phyloP scores from a whole-genome alignment of 1,284 basidiomycete genomes.

The Ceratobasidium sp. region DNA sequence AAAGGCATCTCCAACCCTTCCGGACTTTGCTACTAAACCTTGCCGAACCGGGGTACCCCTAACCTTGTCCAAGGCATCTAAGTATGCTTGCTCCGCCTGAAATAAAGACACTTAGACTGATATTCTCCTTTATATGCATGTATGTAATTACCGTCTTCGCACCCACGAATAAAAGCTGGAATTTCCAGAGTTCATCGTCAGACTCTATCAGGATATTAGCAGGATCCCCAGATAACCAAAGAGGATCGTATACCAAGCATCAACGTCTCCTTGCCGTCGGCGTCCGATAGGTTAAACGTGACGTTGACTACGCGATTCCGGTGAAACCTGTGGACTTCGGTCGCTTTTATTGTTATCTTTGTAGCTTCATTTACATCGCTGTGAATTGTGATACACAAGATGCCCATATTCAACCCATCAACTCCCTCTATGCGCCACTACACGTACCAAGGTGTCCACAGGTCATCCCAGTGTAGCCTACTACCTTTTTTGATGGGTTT shows the following conservation, averaged over 20 bases:
- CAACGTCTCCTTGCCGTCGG: no score
- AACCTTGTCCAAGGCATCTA: not conserved
- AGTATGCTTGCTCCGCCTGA: not conserved
- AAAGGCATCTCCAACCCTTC: not conserved
- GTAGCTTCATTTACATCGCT: not conserved
- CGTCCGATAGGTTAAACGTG: no score
- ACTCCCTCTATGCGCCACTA: no score
- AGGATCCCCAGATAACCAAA: no score
- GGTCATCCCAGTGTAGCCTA: not conserved
- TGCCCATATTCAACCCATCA: no score
- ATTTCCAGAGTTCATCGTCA: no score
- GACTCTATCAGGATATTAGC: no score
- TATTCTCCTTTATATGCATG: not conserved
- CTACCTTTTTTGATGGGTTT: not conserved
- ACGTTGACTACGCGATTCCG: not conserved
- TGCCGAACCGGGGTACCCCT: not conserved
- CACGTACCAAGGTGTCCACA: not conserved
- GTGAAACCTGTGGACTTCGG: not conserved
- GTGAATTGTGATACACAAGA: not conserved
- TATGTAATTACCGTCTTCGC: no score
- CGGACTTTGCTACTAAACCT: not conserved
- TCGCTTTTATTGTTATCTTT: not conserved
- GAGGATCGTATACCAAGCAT: no score
- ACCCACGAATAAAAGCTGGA: no score
- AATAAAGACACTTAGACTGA: not conserved